These are phyloP conservation scores for Chiua virens DNA, from an alignment of 768 basidiomycete species.

Conservation along the genomic window DNA sequence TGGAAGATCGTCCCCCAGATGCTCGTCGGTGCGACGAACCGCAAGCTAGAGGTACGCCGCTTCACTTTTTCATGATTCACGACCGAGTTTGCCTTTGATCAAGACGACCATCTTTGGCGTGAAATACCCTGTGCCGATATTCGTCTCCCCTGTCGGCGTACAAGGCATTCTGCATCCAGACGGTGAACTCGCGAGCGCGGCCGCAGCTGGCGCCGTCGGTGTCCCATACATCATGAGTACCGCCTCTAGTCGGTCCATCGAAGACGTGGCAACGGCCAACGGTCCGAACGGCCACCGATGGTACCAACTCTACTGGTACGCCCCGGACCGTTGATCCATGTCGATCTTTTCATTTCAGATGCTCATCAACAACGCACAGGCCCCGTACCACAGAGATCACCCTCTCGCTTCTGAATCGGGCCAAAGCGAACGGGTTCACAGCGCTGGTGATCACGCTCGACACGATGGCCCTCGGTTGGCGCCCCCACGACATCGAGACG, in stretches of 20 bases:
- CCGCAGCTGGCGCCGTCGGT: slow-evolving; percentile 59
- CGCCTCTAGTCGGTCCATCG: slow-evolving; percentile 69
- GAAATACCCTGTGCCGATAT: slow-evolving; percentile 57
- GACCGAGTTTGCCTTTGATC: not conserved
- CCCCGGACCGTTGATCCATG: too few species aligned
- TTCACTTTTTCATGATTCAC: not conserved
- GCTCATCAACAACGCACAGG: slow-evolving; percentile 37
- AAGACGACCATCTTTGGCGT: slow-evolving; percentile 74
- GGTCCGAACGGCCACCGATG: slow-evolving; percentile 62
- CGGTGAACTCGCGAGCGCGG: slow-evolving; percentile 69
- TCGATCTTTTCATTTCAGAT: not conserved
- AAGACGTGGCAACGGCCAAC: slow-evolving; percentile 74
- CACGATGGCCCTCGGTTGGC: slow-evolving; percentile 72
- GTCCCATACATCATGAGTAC: slow-evolving; percentile 78
- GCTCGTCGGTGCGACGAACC: slow-evolving; percentile 59
- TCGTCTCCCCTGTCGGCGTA: slow-evolving; percentile 76
- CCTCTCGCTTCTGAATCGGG: slow-evolving; percentile 62
- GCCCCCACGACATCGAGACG: slow-evolving; percentile 67
- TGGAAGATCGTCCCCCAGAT: slow-evolving; percentile 82
- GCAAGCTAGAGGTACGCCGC: slow-evolving; percentile 55
- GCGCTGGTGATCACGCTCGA: slow-evolving; percentile 78
- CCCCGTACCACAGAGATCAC: slow-evolving; percentile 60
- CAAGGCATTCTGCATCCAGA: slow-evolving; percentile 72
- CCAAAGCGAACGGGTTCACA: slow-evolving; percentile 63
- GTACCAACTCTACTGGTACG: slow-evolving; percentile 82